phyloP scores from a whole-genome alignment of 345 rosid genomes.

The Salix purpurea region DNA sequence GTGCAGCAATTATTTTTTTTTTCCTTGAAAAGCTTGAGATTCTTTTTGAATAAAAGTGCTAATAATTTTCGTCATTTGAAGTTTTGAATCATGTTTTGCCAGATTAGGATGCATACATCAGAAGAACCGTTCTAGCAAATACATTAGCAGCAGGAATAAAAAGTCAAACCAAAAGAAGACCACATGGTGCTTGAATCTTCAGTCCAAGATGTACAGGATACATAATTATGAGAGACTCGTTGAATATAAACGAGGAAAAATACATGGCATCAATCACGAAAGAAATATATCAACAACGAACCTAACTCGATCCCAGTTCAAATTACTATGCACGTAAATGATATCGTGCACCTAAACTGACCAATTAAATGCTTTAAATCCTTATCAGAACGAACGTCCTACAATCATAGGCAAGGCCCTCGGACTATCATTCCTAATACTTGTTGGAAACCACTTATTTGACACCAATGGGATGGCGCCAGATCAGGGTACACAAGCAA shows the following conservation, averaged over 20 bases:
- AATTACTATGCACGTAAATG: neutral
- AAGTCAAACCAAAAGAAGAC: neutral
- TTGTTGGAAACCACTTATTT: neutral
- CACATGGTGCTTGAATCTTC: neutral
- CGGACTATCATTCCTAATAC: constrained; percentile 1
- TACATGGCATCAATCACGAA: neutral
- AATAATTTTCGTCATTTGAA: neutral
- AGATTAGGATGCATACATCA: neutral
- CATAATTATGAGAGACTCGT: neutral
- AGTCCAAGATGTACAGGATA: neutral
- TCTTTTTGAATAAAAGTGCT: neutral
- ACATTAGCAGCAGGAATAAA: neutral
- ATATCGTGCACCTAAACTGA: neutral
- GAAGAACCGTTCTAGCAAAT: neutral
- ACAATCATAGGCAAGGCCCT: neutral
- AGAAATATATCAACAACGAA: neutral
- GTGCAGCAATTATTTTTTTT: neutral
- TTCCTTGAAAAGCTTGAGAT: neutral
- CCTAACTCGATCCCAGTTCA: neutral
- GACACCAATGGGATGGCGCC: constrained; percentile 6
- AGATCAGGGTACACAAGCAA: constrained; percentile 18
- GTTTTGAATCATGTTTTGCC: neutral
- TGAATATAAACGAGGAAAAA: neutral
- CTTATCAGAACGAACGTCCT: neutral
- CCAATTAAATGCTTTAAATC: neutral